Evolutionary conservation across 2,329 filamentous ascomycete genomes (phyloP).

Genomic region (Dactylonectria macrodidyma): DNA sequence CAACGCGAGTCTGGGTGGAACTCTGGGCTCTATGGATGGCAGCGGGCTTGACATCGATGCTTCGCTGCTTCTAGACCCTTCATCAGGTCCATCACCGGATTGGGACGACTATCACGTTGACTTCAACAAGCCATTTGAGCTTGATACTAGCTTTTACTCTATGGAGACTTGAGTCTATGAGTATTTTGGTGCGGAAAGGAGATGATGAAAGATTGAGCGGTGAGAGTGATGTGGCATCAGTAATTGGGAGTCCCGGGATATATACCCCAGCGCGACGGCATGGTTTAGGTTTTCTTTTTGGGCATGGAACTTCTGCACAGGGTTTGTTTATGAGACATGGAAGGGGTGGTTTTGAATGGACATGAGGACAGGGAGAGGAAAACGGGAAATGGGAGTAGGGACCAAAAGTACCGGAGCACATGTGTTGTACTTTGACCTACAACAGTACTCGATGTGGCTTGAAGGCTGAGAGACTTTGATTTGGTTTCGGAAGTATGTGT

Average conservation of each 20-base stretch:
- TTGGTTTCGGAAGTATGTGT: constrained; percentile 20
- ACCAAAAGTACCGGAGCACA: constrained; percentile 5
- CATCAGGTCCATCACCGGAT: constrained; percentile 46
- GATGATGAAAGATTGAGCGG: constrained; percentile 1
- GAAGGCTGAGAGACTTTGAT: constrained; percentile 12
- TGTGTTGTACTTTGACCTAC: constrained; percentile 3
- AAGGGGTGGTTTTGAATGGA: constrained; percentile 30
- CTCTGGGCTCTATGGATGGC: constrained; percentile 25
- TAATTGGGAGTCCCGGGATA: constrained; percentile 46
- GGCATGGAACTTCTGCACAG: constrained; percentile 27
- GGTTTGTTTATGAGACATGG: constrained; percentile 25
- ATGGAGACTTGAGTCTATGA: constrained; percentile 48
- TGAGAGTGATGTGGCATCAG: constrained; percentile 20
- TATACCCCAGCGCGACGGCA: constrained; percentile 48
- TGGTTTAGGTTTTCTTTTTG: constrained; percentile 31
- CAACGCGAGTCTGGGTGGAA: constrained; percentile 47
- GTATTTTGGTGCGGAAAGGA: constrained; percentile 16
- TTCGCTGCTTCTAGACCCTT: constrained; percentile 46
- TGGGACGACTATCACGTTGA: constrained; percentile 68
- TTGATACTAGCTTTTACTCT: constrained; percentile 62
- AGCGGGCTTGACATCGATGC: constrained; percentile 42
- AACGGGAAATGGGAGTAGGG: constrained; percentile 20
- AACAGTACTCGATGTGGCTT: neutral
- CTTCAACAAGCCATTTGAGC: constrained; percentile 67
- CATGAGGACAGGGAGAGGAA: constrained; percentile 20